These are phyloP conservation scores for Lumnitzera littorea DNA, from an alignment of 345 rosid species.

Conservation along the genomic window DNA sequence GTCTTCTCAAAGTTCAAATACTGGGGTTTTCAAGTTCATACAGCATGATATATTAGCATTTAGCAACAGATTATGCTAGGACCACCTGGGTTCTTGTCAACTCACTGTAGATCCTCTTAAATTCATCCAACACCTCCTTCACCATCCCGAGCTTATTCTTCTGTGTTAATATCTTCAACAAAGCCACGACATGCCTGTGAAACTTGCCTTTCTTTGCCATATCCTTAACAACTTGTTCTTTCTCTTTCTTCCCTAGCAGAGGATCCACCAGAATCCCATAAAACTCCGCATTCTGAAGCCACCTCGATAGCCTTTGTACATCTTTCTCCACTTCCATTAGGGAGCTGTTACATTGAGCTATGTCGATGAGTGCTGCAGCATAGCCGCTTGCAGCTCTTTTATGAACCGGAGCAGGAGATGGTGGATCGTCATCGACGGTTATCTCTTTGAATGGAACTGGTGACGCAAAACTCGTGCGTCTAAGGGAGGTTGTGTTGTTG, in stretches of 20 bases:
- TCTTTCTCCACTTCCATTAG: conserved; percentile 36
- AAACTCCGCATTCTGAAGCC: conserved; percentile 17
- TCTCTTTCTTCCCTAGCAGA: conserved; percentile 27
- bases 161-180: conserved; percentile 47
- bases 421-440: too few relatives aligned
- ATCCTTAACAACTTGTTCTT: conserved; percentile 28
- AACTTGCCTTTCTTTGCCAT: conserved; percentile 29
- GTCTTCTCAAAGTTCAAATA: too few relatives aligned
- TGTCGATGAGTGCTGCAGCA: conserved; percentile 67
- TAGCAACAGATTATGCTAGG: too few relatives aligned
- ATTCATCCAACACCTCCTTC: conserved; percentile 49
- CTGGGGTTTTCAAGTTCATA: too few relatives aligned
- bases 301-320: conserved; percentile 30
- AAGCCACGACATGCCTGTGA: conserved; percentile 32
- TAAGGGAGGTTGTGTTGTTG: too few relatives aligned
- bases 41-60: too few relatives aligned
- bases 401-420: conserved; percentile 23
- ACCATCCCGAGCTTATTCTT: conserved; percentile 38
- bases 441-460: too few relatives aligned
- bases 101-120: conserved; percentile 37
- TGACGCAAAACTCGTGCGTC: too few relatives aligned
- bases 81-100: too few relatives aligned
- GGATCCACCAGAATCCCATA: conserved; percentile 26
- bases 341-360: conserved; percentile 38
- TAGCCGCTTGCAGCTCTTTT: conserved; percentile 54